Base-by-base conservation (phyloP, 352 stramenopile species). In the Pythium chondricola region DNA sequence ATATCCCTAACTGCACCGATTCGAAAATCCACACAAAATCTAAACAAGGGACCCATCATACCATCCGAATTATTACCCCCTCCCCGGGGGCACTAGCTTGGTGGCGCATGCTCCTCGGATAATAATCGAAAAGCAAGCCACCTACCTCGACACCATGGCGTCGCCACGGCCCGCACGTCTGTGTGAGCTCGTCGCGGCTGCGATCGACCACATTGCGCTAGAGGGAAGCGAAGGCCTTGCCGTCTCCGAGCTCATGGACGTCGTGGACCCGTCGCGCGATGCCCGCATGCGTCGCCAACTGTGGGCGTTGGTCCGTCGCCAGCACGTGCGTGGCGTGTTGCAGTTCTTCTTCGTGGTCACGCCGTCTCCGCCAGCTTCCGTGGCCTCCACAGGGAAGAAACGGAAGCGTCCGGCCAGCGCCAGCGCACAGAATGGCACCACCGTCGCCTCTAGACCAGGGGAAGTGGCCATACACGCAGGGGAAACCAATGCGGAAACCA, bases 201-300 rank as follows among this genome's bases (percentile, higher is more conserved):
- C 70, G 30, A 69, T 88, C 57, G 75, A 90, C 57, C 54, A 79
- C 52, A 61, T 88, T 20, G 69, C 79, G 22, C 62, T 88, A 0
- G 79, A 85, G 52, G 75, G 79, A 11, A 47, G 59, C 21, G 40
- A 52, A 0, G 79, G 79, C 14, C 39, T 85, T 9, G 62, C 67
- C 2, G 29, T 89, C 0, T 32, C 48, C 7, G 45, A 43, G 7
- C 37, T 89, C 4, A 68, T 89, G 38, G 58, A 63, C 18, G 57
- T 45, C 13, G 48, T 82, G 8, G 73, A 86, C 8, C 65, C 71
- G 6, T 43, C 14, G 13, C 40, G 57, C 39, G 78, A 89, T 56
- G 29, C 18, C 22, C 33, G 35, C 6, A 43, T 89, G 62, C 73
- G 73, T 0, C 61, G 61, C 24, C 69, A 83, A 18, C 56, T 82